These are phyloP conservation scores for Lachnellula occidentalis DNA, from an alignment of 2,329 filamentous ascomycete species.

Conservation along the genomic window DNA sequence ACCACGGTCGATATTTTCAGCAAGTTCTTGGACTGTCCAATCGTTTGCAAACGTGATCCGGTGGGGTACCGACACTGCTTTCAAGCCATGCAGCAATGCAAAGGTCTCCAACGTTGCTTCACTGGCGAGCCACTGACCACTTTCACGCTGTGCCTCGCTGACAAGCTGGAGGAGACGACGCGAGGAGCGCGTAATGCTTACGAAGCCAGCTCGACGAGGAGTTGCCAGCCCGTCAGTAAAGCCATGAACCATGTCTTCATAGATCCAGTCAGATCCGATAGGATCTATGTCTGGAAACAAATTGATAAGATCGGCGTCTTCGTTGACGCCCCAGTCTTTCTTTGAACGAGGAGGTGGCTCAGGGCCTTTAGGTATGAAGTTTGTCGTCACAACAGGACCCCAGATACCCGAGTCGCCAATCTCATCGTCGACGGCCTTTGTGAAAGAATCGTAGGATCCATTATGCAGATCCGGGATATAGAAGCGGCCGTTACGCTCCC, in stretches of 20 bases:
- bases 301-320: slow-evolving; percentile 70
- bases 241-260: slow-evolving; percentile 56
- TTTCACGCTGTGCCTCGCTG: slow-evolving; percentile 64
- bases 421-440: slow-evolving; percentile 53
- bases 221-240: slow-evolving; percentile 36
- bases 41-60: slow-evolving; percentile 74
- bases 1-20: slow-evolving; percentile 28
- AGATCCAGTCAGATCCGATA: slow-evolving; percentile 66
- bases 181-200: slow-evolving; percentile 64
- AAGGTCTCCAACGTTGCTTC: slow-evolving; percentile 60
- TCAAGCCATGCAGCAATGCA: slow-evolving; percentile 70
- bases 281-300: slow-evolving; percentile 74
- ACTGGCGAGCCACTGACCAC: slow-evolving; percentile 71
- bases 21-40: slow-evolving; percentile 62
- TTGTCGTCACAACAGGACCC: slow-evolving; percentile 48
- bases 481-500: slow-evolving; percentile 73
- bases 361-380: slow-evolving; percentile 43
- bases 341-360: slow-evolving; percentile 40
- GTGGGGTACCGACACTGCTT: slow-evolving; percentile 62
- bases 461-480: slow-evolving; percentile 69
- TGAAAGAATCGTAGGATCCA: slow-evolving; percentile 62
- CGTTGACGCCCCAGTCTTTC: slow-evolving; percentile 60
- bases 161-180: slow-evolving; percentile 49
- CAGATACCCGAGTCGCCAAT: slow-evolving; percentile 55
- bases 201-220: slow-evolving; percentile 65